Evolutionary conservation across 1,139 yeast species (phyloP), one percentile per base, ranked within the genome.

Genomic region (Yamadazyma spencermartinsiae): DNA sequence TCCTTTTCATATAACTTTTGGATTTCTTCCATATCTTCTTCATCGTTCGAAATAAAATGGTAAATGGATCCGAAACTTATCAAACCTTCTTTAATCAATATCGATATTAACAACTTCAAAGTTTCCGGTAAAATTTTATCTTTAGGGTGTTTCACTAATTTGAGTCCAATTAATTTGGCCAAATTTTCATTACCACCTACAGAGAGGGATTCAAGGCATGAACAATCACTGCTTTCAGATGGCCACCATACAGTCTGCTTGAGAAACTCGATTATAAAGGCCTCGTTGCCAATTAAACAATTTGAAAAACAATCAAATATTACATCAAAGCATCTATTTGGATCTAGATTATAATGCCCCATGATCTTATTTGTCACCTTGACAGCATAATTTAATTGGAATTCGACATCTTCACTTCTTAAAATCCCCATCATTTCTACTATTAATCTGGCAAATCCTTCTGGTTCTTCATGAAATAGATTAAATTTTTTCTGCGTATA

Each of bases 291-390:
- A 0, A 72, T 68, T 9, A 83, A 49, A 41, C 69, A 65, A 37
- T 66, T 63, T 2, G 74, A 52, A 21, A 72, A 72, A 2, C 84
- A 55, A 37, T 79, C 82, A 33, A 86, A 54, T 5, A 84, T 48
- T 1, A 84, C 48, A 48, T 86, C 87, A 41, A 90, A 69, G 23
- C 80, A 79, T 41, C 90, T 72, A 41, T 79, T 76, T 1, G 95
- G 86, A 51, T 92, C 97, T 38, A 92, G 69, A 36, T 75, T 76
- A 56, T 80, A 90, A 56, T 82, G 86, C 1, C 96, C 97, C 38
- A 85, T 82, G 4, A 86, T 58, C 24, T 73, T 69, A 36, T 79
- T 75, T 3, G 86, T 68, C 4, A 76, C 68, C 14, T 72, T 61
- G n/a, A 74, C 55, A n/a, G 79, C 72, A 39, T 67, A 68, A 1